phyloP scores from a whole-genome alignment of 2,329 filamentous ascomycete species.

The Apiospora pterosperma region DNA sequence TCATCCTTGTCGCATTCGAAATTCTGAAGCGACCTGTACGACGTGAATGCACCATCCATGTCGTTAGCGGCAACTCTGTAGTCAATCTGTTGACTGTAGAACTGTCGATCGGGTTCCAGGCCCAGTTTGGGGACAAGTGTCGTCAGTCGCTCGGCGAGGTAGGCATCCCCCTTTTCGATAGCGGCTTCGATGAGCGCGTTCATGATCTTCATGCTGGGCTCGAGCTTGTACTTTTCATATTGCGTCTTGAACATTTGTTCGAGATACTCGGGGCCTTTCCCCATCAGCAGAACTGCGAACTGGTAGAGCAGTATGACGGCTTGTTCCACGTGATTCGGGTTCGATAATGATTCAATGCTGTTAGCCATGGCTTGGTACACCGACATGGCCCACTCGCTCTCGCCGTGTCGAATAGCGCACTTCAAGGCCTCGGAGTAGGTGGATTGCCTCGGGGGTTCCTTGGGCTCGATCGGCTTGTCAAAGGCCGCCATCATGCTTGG shows the following conservation, averaged over 20 bases:
- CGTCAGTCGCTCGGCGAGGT: slow-evolving; percentile 71
- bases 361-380: slow-evolving; percentile 54
- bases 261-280: slow-evolving; percentile 69
- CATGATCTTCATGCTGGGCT: slow-evolving; percentile 68
- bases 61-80: slow-evolving; percentile 73
- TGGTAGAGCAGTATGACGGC: slow-evolving; percentile 55
- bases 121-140: slow-evolving; percentile 61
- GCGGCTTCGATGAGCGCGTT: slow-evolving; percentile 74
- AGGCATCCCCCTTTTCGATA: slow-evolving; percentile 64
- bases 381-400: slow-evolving; percentile 59
- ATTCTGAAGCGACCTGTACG: slow-evolving; percentile 61
- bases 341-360: slow-evolving; percentile 17
- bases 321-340: slow-evolving; percentile 54
- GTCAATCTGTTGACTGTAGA: slow-evolving; percentile 71
- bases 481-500: slow-evolving; percentile 68
- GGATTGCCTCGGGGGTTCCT: slow-evolving; percentile 35
- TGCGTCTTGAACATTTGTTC: slow-evolving; percentile 63
- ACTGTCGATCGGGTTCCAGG: slow-evolving; percentile 65
- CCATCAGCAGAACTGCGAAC: slow-evolving; percentile 68
- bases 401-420: slow-evolving; percentile 57
- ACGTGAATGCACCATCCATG: slow-evolving; percentile 63
- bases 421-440: slow-evolving; percentile 55
- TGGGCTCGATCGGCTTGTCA: slow-evolving; percentile 44
- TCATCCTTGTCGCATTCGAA: slow-evolving; percentile 57
- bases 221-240: slow-evolving; percentile 37